Percentiles rank a stretch among this genome's conserved stretches.
Evolutionary conservation across 345 rosid species (phyloP).

Genomic region (Geranium brycei): DNA sequence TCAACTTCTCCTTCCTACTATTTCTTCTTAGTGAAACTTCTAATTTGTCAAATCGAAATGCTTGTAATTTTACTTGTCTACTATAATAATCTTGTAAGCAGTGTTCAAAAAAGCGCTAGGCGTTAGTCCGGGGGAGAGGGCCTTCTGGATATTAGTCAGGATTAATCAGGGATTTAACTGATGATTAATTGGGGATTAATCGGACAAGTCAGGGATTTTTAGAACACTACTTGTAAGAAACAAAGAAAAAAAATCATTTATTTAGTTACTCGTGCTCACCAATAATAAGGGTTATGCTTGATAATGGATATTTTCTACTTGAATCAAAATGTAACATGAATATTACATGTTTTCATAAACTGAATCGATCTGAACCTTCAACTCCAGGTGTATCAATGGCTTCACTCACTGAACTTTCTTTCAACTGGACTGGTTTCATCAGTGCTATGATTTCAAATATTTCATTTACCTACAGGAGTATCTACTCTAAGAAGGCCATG

Average conservation of each 20-base stretch:
- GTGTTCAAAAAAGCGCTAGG: too few relatives aligned
- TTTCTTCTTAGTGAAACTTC: too few relatives aligned
- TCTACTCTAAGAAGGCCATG: constrained; percentile 98
- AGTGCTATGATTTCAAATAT: constrained; percentile 97
- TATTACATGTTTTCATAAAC: not conserved
- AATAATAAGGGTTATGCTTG: not conserved
- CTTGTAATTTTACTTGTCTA: too few relatives aligned
- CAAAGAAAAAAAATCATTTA: too few relatives aligned
- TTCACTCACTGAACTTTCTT: constrained; percentile 82
- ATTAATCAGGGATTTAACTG: too few relatives aligned
- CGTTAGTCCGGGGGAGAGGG: too few relatives aligned
- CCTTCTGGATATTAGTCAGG: too few relatives aligned
- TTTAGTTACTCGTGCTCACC: not conserved
- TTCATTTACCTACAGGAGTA: constrained; percentile 89
- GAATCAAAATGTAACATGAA: not conserved
- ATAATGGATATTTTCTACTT: not conserved
- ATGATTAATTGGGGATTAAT: too few relatives aligned
- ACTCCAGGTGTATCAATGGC: constrained; percentile 77
- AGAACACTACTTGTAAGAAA: too few relatives aligned
- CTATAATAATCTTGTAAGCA: too few relatives aligned
- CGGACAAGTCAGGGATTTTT: too few relatives aligned
- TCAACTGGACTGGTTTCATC: constrained; percentile 92
- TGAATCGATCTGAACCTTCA: not conserved
- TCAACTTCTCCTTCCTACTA: not conserved
- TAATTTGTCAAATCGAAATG: too few relatives aligned